Evolutionary conservation across 257 asterid genomes (phyloP), one percentile per base, ranked within the genome.

Genomic region (Capsicum pubescens): DNA sequence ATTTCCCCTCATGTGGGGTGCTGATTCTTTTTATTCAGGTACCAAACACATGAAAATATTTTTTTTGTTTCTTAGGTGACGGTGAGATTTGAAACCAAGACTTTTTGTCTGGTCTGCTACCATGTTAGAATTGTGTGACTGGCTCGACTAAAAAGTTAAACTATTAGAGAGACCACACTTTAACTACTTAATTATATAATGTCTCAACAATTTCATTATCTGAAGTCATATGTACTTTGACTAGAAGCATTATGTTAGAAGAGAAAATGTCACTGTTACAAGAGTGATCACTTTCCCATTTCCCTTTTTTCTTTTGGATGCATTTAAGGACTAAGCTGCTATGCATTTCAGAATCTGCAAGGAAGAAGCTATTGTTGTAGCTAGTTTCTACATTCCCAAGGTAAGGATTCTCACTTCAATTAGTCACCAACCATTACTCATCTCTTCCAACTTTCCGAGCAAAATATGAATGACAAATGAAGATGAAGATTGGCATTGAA

Each of bases 381-480:
- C 19, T 72, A 72, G 42, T 72, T 68, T 3, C 3, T 48, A 72
- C 60, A 12, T 72, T 48, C 19, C 19, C 59, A 72, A 54, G 11
- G 59, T 19, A 48, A 48, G 61, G 61, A 76, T 76, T 76, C 5
- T 52, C 61, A 21, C 0, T 7, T 50, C 61, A 26, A 21, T 50
- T 72, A 72, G 58, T 50, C 4, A 76, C 13, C 61, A 76, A 21
- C 61, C 81, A 21, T 21, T 76, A 76, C 21, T 76, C 13, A 52
- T 52, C 21, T 13, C 13, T 3, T 76, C 13, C 81, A 21, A 76
- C 61, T 21, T 76, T 52, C 13, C 21, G 11, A 76, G 63, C 21
- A 76, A 76, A 74, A 66, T 64, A 17, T 64, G 70, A 2, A 64
- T 50, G 21, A 52, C 21, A 76, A 76, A 76, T 52, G 46, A 76